Conservation (phyloP, 257 asterid species). For the Scutellaria galericulata region DNA sequence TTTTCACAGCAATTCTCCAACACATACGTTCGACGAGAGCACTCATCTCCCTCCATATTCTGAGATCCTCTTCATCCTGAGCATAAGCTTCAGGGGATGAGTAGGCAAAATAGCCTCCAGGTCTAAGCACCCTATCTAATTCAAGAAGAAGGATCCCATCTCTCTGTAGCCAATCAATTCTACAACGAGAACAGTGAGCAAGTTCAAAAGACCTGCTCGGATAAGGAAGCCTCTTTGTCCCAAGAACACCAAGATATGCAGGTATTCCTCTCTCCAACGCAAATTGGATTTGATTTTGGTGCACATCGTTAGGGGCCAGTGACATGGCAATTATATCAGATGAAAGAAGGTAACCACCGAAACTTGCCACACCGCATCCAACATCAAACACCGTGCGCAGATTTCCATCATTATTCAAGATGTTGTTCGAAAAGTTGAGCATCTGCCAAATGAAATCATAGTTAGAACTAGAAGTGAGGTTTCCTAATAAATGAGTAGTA, state of each 20-base stretch:
- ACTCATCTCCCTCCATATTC: constrained; percentile 90
- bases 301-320: constrained; percentile 93
- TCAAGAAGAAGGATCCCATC: constrained; percentile 95
- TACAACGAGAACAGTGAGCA: constrained; percentile 95
- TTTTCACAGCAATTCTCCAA: constrained; percentile 83
- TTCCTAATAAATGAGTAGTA: neutral
- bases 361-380: constrained; percentile 98
- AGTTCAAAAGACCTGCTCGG: constrained; percentile 96
- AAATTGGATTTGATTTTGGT: constrained; percentile 95
- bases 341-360: constrained; percentile 92
- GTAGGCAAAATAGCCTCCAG: constrained; percentile 96
- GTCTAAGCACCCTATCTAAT: constrained; percentile 86
- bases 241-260: constrained; percentile 95
- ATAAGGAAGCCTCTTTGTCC: constrained; percentile 94
- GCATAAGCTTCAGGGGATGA: constrained; percentile 98
- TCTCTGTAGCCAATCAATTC: constrained; percentile 96
- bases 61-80: constrained; percentile 87
- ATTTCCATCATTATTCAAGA: constrained; percentile 77
- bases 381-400: constrained; percentile 87
- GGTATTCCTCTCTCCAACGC: constrained; percentile 98
- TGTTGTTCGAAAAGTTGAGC: constrained; percentile 71
- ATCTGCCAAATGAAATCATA: constrained; percentile 54
- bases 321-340: constrained; percentile 89
- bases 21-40: constrained; percentile 92
- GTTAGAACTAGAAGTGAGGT: constrained; percentile 26